Base-by-base conservation (phyloP, 2,329 filamentous ascomycete species). In the Fusarium austroafricanum region DNA sequence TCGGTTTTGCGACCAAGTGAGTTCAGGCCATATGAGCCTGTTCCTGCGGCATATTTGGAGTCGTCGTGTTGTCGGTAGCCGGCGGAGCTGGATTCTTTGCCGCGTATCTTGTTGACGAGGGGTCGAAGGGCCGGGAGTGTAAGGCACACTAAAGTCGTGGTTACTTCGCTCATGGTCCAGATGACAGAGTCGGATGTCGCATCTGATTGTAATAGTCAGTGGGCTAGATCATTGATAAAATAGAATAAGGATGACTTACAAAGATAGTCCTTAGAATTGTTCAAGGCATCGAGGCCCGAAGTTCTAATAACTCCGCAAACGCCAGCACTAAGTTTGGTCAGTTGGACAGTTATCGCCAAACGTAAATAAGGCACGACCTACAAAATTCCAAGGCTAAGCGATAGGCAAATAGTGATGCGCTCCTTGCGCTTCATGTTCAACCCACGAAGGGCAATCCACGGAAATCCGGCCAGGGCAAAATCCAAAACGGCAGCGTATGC, bases 81-180 rank as follows among this genome's bases (percentile, higher is more conserved):
- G 6, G 23, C 43, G 1, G 52, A 49, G 15, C 52, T 55, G 3
- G 44, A 49, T 12, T 49, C 43, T 4, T 55, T 23, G 33, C 31
- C 31, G 9, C 43, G 43, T 15, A 55, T 23, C 33, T 55, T 55
- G 4, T 50, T 55, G 4, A 50, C 49, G 5, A 55, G 53, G 6
- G 53, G 44, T 12, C 44, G 44, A 3, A 51, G 7, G 6, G 44
- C 46, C 4, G 35, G 53, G 5, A 55, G 44, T 12, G 53, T 51
- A 2, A 55, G 18, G 38, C 53, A 55, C 9, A 55, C 53, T 9
- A 55, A 31, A 6, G 53, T 55, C 10, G 53, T 37, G 11, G 44
- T 55, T n/a, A 55, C 44, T 33, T 55, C 53, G 28, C 53, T 55
- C 6, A 26, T 26, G 3, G 53, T 55, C 53, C 53, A 55, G 20